Evolutionary conservation across 2,329 filamentous ascomycete species (phyloP), one percentile per base, ranked within the genome.

Genomic region (Emericellopsis cladophorae): DNA sequence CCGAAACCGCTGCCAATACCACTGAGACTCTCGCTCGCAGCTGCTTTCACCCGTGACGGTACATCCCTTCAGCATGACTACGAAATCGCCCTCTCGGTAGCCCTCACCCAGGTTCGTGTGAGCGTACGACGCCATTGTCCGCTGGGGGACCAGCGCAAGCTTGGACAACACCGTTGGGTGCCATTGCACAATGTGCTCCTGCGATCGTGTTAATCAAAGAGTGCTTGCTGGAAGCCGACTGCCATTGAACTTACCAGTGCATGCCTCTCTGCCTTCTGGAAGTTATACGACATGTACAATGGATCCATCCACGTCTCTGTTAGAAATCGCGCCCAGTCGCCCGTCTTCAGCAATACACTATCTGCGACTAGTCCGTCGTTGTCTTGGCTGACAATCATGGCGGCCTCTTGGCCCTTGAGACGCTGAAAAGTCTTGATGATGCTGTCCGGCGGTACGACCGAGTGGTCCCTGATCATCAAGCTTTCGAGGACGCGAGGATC

Each of bases 271-370:
- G 87, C 89, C 59, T 93, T 95, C 55, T 93, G 86, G 55, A 98
- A 98, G 56, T 95, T 94, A 65, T 98, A 98, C 49, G 73, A 84
- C 47, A 90, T 74, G 62, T 94, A 98, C 35, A 96, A 67, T 37
- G 92, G 92, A 57, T 96, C 88, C 55, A 92, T 94, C 92, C 92
- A 98, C 1, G 85, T 83, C 57, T 98, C 92, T 15, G 96, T 62
- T 55, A 98, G 86, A 66, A 84, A 98, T 54, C 83, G 84, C 36
- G 85, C 84, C 86, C 90, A 98, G 42, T 92, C 86, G 18, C 89
- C 87, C 45, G 83, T 85, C 46, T 79, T 73, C 11, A 98, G 57
- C 12, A 96, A 66, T 46, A 95, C 82, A 60, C 86, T 95, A 10
- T 77, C 78, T 14, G 79, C 73, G 22, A 78, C 77, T 40, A 98